Evolutionary conservation across 1,284 basidiomycete species (phyloP).

Genomic region (Somion occarium): DNA sequence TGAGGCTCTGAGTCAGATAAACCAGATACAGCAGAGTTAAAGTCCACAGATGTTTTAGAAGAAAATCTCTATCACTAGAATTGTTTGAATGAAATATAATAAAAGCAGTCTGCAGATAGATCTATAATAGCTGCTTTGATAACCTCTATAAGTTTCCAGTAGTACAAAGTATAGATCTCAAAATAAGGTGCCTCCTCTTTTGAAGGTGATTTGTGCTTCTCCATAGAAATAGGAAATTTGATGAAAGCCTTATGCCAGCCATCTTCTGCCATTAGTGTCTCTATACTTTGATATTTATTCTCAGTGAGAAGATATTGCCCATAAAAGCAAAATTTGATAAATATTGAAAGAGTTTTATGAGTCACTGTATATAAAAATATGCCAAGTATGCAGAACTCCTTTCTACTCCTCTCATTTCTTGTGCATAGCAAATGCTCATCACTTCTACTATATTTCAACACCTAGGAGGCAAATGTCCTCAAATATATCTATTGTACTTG

Average conservation of each 20-base stretch:
- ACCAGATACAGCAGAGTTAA: neutral
- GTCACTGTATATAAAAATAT: too few relatives aligned
- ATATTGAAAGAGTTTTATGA: too few relatives aligned
- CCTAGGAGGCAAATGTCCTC: too few relatives aligned
- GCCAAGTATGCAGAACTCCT: too few relatives aligned
- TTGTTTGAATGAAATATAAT: neutral
- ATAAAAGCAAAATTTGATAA: too few relatives aligned
- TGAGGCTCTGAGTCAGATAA: neutral
- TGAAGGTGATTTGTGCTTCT: neutral
- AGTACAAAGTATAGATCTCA: neutral
- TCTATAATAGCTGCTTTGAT: neutral
- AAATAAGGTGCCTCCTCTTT: neutral
- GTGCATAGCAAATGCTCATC: too few relatives aligned
- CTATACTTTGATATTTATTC: too few relatives aligned
- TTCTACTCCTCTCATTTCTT: too few relatives aligned
- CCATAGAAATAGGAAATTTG: neutral
- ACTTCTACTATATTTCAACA: too few relatives aligned
- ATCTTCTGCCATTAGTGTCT: neutral
- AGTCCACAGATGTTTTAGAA: neutral
- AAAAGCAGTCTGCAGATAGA: neutral
- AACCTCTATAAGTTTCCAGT: neutral
- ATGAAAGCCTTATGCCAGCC: neutral
- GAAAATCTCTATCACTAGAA: too few relatives aligned
- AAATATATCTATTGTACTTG: too few relatives aligned
- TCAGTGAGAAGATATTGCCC: too few relatives aligned